Percentiles rank a stretch among this genome's conserved stretches.
Evolutionary conservation across 257 asterid species (phyloP).

Genomic region (Leptodermis oblonga): DNA sequence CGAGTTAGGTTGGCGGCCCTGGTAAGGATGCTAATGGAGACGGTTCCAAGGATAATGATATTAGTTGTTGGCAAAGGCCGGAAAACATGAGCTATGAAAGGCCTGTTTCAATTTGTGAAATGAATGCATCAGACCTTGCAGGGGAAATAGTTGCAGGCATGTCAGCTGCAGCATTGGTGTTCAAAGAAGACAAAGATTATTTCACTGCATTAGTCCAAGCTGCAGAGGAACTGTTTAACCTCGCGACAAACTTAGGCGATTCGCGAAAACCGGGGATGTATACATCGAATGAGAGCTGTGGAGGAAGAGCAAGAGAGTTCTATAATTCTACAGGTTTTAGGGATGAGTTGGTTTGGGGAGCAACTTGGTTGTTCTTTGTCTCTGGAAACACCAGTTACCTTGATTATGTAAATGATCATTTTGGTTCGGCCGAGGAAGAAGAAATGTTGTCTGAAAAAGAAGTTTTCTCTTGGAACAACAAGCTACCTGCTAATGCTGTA

Average conservation of each 20-base stretch:
- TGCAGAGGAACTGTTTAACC: conserved; percentile 33
- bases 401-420: conserved; percentile 32
- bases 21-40: conserved; percentile 17
- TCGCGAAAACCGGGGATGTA: conserved; percentile 31
- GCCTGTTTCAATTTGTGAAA: conserved; percentile 43
- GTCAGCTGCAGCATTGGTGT: conserved; percentile 57
- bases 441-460: conserved; percentile 34
- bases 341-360: conserved; percentile 58
- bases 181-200: conserved; percentile 26
- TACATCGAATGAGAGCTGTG: conserved; percentile 39
- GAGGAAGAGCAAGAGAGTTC: conserved; percentile 34
- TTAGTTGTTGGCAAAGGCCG: conserved; percentile 59
- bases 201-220: conserved; percentile 28
- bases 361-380: conserved; percentile 54
- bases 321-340: conserved; percentile 41
- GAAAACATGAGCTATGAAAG: conserved; percentile 51
- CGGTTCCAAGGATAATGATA: conserved; percentile 25
- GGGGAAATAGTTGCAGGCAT: conserved; percentile 59
- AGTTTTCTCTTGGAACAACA: conserved; percentile 53
- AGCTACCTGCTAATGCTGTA: conserved; percentile 45
- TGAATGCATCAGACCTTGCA: conserved; percentile 48
- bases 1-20: conserved; percentile 38
- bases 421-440: conserved; percentile 44
- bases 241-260: conserved; percentile 23
- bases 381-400: conserved; percentile 48